A percentile compares a stretch with the other conserved stretches of the same genome.
These are phyloP conservation scores for Phytophthora kernoviae DNA, from an alignment of 352 stramenopile genomes.

Conservation along the genomic window DNA sequence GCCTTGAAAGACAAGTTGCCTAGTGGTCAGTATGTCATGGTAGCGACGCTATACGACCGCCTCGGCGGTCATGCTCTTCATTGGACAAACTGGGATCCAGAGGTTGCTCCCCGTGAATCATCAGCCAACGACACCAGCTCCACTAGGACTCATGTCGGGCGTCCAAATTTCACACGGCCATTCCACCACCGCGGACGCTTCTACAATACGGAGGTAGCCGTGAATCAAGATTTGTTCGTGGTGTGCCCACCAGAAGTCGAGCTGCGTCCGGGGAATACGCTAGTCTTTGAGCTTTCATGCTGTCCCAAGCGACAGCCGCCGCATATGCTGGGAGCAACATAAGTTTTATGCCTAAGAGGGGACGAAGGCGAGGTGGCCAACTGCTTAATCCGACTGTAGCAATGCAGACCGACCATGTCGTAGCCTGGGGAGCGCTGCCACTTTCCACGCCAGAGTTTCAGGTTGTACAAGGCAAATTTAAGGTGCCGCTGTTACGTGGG, in stretches of 20 bases:
- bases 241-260: slow-evolving; percentile 71
- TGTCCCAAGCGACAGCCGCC: slow-evolving; percentile 19
- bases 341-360: slow-evolving; percentile 9
- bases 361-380: slow-evolving; percentile 15
- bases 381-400: slow-evolving; percentile 18
- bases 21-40: slow-evolving; percentile 75
- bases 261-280: slow-evolving; percentile 59
- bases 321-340: slow-evolving; percentile 8
- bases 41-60: slow-evolving; percentile 86
- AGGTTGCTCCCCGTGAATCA: slow-evolving; percentile 22
- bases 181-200: slow-evolving; percentile 84
- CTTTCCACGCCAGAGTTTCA: slow-evolving; percentile 66
- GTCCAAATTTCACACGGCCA: slow-evolving; percentile 69
- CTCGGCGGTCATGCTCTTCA: slow-evolving; percentile 80
- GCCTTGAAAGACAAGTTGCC: slow-evolving; percentile 88
- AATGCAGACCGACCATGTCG: slow-evolving; percentile 62
- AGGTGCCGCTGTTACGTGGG: slow-evolving; percentile 81
- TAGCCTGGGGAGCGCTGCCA: slow-evolving; percentile 86
- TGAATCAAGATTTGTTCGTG: slow-evolving; percentile 84
- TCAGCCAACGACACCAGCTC: slow-evolving; percentile 2
- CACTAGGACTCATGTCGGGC: slow-evolving; percentile 8
- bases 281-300: slow-evolving; percentile 63
- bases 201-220: slow-evolving; percentile 77
- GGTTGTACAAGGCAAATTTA: slow-evolving; percentile 79
- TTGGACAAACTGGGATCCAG: slow-evolving; percentile 73